Evolutionary conservation across 1,284 basidiomycete species (phyloP).

Genomic region (Ustilago trichophora): DNA sequence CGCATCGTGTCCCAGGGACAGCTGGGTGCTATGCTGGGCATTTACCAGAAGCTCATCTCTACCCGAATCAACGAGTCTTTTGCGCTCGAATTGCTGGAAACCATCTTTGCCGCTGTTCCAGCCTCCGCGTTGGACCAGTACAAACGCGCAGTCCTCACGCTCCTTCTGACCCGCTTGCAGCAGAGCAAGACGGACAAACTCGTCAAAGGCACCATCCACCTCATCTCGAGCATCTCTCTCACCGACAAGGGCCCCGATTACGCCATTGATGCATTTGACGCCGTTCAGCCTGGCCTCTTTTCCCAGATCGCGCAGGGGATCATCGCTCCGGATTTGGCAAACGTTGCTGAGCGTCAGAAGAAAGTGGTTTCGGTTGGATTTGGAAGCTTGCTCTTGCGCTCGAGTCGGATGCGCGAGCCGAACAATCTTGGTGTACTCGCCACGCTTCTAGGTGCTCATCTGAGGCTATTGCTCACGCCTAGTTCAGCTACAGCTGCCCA

Average conservation of each 20-base stretch:
- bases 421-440: constrained; percentile 69
- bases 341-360: constrained; percentile 81
- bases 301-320: constrained; percentile 81
- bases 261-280: constrained; percentile 79
- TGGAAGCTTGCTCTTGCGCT: constrained; percentile 71
- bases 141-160: constrained; percentile 80
- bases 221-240: constrained; percentile 71
- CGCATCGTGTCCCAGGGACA: constrained; percentile 80
- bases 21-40: constrained; percentile 81
- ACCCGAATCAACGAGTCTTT: constrained; percentile 87
- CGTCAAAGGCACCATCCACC: constrained; percentile 82
- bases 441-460: constrained; percentile 70
- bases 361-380: constrained; percentile 87
- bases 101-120: constrained; percentile 78
- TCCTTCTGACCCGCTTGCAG: constrained; percentile 85
- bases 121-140: constrained; percentile 75
- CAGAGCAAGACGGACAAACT: constrained; percentile 89
- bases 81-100: constrained; percentile 88
- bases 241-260: constrained; percentile 73
- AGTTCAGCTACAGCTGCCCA: constrained; percentile 74
- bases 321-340: constrained; percentile 81
- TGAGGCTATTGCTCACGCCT: constrained; percentile 74
- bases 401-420: constrained; percentile 74
- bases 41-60: constrained; percentile 89
- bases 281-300: constrained; percentile 85